These are phyloP conservation scores for Trypanosomatidae sp. DNA, from an alignment of 208 protist genomes.

Conservation along the genomic window DNA sequence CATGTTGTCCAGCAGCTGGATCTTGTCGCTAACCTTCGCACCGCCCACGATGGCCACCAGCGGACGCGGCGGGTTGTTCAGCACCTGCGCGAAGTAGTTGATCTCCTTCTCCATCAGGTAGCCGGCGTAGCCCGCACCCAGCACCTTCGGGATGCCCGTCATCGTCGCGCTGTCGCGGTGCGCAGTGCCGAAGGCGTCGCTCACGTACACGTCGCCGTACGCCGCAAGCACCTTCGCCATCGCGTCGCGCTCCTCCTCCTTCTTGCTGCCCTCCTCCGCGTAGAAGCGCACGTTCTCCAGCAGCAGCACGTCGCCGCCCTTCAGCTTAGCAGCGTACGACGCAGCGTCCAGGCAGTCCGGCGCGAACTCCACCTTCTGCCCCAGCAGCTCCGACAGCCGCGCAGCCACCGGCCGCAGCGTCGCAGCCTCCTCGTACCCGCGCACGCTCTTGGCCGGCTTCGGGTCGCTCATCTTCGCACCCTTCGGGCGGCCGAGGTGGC, in stretches of 20 bases:
- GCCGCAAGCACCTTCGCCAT: slow-evolving; percentile 92
- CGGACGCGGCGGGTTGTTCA: slow-evolving; percentile 80
- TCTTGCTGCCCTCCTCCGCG: slow-evolving; percentile 96
- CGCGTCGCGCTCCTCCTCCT: slow-evolving; percentile 76
- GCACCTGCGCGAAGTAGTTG: slow-evolving; percentile 96
- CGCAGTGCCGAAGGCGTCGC: slow-evolving; percentile 99
- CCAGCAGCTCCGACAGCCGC: slow-evolving; percentile 87
- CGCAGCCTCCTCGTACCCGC: slow-evolving; percentile 79
- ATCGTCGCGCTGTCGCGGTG: slow-evolving; percentile 97
- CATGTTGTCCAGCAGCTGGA: slow-evolving; percentile 99
- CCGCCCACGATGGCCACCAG: slow-evolving; percentile 97
- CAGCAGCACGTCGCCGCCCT: slow-evolving; percentile 92
- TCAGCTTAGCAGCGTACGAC: slow-evolving; percentile 33
- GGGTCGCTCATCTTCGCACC: slow-evolving; percentile 80
- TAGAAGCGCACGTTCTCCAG: slow-evolving; percentile 99
- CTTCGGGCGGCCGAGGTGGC: slow-evolving; percentile 98
- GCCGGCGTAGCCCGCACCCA: slow-evolving; percentile 93
- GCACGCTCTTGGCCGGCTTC: slow-evolving; percentile 37
- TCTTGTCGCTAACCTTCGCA: slow-evolving; percentile 99
- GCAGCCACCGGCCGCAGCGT: slow-evolving; percentile 91
- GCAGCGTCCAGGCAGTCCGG: slow-evolving; percentile 62
- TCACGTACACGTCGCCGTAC: slow-evolving; percentile 98
- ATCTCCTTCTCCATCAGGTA: slow-evolving; percentile 99
- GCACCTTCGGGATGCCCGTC: slow-evolving; percentile 82
- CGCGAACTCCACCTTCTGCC: slow-evolving; percentile 58